Evolutionary conservation across 306 rosid genomes (phyloP).

Genomic region (Trichosanthes truncata): DNA sequence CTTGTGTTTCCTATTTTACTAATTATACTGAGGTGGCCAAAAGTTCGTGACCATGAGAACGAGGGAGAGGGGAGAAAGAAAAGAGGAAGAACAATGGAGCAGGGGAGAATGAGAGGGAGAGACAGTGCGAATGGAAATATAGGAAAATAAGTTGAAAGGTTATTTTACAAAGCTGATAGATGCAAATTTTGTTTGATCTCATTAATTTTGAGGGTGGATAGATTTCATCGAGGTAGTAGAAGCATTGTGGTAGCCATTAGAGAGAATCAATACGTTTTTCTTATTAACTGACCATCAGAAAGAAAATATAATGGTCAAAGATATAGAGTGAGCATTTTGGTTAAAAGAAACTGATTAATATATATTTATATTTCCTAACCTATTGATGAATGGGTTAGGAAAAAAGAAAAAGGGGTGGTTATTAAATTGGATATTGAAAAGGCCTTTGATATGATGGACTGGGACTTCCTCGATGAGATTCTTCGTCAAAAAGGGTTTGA

Average conservation of each 20-base stretch:
- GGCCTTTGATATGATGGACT: no score
- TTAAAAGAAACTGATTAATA: neutral
- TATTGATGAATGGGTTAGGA: no score
- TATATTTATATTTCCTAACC: neutral
- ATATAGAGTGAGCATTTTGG: neutral
- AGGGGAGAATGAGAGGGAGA: neutral
- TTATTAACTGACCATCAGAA: neutral
- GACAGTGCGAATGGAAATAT: neutral
- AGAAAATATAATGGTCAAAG: neutral
- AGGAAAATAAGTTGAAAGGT: neutral
- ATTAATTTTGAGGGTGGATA: neutral
- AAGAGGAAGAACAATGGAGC: neutral
- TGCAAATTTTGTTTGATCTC: neutral
- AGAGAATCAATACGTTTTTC: neutral
- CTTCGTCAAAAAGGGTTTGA: no score
- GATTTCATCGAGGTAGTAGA: neutral
- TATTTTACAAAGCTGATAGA: neutral
- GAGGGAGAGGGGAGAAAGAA: neutral
- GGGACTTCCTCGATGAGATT: no score
- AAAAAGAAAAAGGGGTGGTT: no score
- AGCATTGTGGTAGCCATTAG: neutral
- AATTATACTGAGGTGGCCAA: neutral
- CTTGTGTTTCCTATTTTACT: neutral
- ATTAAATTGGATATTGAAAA: no score
- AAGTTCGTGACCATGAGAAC: neutral